Conservation (phyloP, 257 asterid genomes). For the Solanum microdontum region DNA sequence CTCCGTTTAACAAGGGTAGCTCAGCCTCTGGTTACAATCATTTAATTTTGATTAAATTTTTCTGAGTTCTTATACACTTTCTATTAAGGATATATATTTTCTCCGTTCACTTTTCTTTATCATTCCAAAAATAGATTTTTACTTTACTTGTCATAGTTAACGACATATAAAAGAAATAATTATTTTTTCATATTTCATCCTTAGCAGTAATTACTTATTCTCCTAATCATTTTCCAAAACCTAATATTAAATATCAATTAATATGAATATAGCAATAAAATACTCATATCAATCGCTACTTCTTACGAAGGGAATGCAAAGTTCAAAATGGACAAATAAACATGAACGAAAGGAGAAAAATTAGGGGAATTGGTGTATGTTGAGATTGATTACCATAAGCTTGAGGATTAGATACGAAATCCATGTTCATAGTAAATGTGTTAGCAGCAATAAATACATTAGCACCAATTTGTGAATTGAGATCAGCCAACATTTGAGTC, state of each 20-base stretch:
- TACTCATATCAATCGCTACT: not conserved
- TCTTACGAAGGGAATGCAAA: no score
- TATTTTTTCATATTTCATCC: no score
- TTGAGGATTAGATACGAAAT: constrained; percentile 52
- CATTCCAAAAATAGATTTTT: no score
- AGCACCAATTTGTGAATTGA: constrained; percentile 44
- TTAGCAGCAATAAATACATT: constrained; percentile 61
- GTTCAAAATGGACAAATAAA: not conserved
- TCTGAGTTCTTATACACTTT: not conserved
- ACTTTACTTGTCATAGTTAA: no score
- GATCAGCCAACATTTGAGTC: constrained; percentile 22
- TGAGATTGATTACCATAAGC: constrained; percentile 42
- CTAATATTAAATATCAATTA: no score
- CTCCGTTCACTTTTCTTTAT: not conserved
- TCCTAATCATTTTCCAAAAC: not conserved
- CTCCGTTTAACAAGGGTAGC: not conserved
- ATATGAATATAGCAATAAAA: no score
- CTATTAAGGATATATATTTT: not conserved
- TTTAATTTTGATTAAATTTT: not conserved
- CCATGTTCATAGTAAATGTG: constrained; percentile 39
- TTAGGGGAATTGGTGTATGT: not conserved
- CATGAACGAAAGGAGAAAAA: not conserved
- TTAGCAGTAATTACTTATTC: not conserved
- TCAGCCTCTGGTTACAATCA: not conserved
- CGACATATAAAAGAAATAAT: not conserved